Evolutionary conservation across 495 filamentous ascomycete species (phyloP).

Genomic region (Penicillium macrosclerotiorum): DNA sequence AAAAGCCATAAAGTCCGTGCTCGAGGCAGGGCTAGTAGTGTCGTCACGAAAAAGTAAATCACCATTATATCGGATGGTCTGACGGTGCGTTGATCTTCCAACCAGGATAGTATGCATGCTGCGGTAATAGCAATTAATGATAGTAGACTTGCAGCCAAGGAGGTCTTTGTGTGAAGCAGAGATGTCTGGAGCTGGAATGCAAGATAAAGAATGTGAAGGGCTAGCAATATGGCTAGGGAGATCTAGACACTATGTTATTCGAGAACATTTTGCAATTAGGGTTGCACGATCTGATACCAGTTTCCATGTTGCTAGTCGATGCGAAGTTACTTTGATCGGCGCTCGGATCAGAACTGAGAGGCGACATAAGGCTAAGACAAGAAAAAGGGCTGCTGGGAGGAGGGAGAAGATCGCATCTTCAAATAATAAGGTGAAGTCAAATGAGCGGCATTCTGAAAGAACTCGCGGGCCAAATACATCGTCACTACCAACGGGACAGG

Average conservation of each 20-base stretch:
- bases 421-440: conserved; percentile 24
- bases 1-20: conserved; percentile 30
- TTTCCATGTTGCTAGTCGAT: conserved; percentile 27
- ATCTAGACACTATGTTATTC: neutral
- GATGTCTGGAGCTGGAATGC: conserved; percentile 13
- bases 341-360: conserved; percentile 19
- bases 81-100: conserved; percentile 34
- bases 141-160: conserved; percentile 17
- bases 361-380: conserved; percentile 22
- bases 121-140: conserved; percentile 10
- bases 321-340: conserved; percentile 26
- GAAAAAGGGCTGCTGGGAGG: conserved; percentile 22
- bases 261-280: neutral
- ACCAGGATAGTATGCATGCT: conserved; percentile 21
- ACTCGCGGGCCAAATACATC: conserved; percentile 9
- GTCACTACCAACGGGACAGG: conserved; percentile 5
- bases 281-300: conserved; percentile 9
- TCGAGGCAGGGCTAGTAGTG: conserved; percentile 21
- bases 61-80: conserved; percentile 31
- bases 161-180: conserved; percentile 13
- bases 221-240: conserved; percentile 10
- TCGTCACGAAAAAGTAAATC: conserved; percentile 28
- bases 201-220: conserved; percentile 24
- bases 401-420: conserved; percentile 17
- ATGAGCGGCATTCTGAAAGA: conserved; percentile 3